Evolutionary conservation across 176 grass and related monocot species (phyloP).

Genomic region (Phyllostachys edulis): DNA sequence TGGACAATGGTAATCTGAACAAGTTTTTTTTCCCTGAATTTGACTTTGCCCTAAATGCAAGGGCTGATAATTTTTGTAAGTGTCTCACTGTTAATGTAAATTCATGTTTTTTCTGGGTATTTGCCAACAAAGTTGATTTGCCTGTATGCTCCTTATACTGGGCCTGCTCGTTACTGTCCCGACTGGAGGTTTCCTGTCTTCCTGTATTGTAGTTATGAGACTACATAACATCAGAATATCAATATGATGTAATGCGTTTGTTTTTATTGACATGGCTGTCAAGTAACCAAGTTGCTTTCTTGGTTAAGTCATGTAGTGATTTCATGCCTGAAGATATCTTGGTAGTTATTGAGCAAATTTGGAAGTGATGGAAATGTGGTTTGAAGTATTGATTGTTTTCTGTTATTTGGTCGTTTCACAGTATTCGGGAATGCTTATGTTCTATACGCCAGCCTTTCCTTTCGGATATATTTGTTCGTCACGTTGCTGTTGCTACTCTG

Average conservation of each 20-base stretch:
- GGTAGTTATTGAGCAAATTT: too few relatives aligned
- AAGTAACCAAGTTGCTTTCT: neutral
- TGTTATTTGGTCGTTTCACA: neutral
- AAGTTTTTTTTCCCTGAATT: neutral
- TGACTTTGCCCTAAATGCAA: neutral
- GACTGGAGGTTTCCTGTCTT: neutral
- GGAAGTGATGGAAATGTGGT: neutral
- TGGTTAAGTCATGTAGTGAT: neutral
- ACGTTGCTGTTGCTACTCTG: too few relatives aligned
- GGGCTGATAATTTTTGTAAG: neutral
- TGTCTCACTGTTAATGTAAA: neutral
- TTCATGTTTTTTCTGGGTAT: neutral
- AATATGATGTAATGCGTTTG: neutral
- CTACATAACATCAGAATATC: too few relatives aligned
- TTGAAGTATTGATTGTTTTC: neutral
- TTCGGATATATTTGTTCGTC: neutral
- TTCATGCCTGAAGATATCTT: neutral
- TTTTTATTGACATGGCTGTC: neutral
- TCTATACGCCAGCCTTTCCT: too few relatives aligned
- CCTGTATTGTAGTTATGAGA: too few relatives aligned
- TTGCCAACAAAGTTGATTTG: neutral
- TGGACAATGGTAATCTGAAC: neutral
- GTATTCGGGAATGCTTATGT: neutral
- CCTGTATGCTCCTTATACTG: neutral
- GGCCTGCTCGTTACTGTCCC: neutral